A percentile compares a stretch with the other conserved stretches of the same genome.
These are phyloP conservation scores for Diaporthe sp. DNA, from an alignment of 2,329 filamentous ascomycete genomes.

Conservation along the genomic window DNA sequence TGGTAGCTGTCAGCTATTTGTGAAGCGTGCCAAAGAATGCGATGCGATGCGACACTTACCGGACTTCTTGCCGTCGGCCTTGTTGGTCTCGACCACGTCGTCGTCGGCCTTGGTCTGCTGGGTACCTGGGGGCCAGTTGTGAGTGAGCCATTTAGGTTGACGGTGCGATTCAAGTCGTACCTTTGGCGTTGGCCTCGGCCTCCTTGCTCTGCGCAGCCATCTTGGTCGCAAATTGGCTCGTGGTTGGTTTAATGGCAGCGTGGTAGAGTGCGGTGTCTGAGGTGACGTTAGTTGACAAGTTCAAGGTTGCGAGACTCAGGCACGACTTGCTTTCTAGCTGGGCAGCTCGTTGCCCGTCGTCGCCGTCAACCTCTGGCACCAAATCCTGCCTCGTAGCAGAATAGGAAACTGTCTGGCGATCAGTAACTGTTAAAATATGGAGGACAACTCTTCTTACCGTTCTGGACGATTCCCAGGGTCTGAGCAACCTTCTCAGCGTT, in stretches of 20 bases:
- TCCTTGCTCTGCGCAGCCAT: background rate
- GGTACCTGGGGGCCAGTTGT: background rate
- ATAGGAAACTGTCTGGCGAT: background rate
- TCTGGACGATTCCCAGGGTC: conserved; percentile 2
- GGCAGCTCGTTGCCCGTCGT: background rate
- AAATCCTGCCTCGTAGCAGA: background rate
- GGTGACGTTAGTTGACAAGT: background rate
- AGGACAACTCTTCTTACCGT: background rate
- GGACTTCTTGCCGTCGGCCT: background rate
- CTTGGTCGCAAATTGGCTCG: background rate
- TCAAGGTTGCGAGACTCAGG: background rate
- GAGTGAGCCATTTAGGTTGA: background rate
- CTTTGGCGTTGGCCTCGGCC: background rate
- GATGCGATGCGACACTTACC: background rate
- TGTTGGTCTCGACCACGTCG: background rate
- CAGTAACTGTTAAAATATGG: background rate
- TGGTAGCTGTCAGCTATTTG: background rate
- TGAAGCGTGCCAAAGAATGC: background rate
- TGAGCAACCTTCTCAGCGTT: conserved; percentile 11
- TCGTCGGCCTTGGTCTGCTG: background rate
- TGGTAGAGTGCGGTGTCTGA: conserved; percentile 8
- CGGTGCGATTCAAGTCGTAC: background rate
- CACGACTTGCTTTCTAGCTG: background rate
- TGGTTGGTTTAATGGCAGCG: background rate
- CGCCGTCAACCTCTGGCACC: too few species aligned